These are phyloP conservation scores for Phytophthora cactorum DNA, from an alignment of 352 stramenopile genomes.

Conservation along the genomic window DNA sequence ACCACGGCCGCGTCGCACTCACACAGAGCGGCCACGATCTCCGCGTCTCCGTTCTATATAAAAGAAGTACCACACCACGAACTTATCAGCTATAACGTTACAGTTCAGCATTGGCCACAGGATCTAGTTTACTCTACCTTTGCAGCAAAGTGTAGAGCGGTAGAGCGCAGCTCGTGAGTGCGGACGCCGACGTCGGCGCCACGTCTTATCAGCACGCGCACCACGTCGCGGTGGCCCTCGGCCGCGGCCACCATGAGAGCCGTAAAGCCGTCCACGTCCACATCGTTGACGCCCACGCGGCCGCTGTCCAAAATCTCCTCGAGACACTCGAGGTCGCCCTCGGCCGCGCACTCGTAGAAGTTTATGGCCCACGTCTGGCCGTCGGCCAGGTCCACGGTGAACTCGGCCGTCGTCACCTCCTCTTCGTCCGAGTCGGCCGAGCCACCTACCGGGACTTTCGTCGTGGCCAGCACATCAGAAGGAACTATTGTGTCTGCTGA, in stretches of 20 bases:
- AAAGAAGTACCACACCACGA: not conserved
- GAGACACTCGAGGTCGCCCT: slow-evolving; percentile 70
- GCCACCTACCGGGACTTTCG: slow-evolving; percentile 4
- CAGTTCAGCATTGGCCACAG: not conserved
- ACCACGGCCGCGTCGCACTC: slow-evolving; percentile 57
- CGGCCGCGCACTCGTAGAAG: slow-evolving; percentile 74
- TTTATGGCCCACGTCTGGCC: slow-evolving; percentile 67
- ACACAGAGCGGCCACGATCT: slow-evolving; percentile 78
- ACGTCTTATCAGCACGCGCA: slow-evolving; percentile 58
- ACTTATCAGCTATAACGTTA: slow-evolving; percentile 5
- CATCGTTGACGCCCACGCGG: slow-evolving; percentile 65
- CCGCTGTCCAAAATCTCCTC: slow-evolving; percentile 66
- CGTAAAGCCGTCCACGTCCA: slow-evolving; percentile 87
- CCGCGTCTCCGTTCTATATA: slow-evolving; percentile 61
- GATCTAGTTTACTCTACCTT: slow-evolving; percentile 56
- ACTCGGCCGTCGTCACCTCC: slow-evolving; percentile 68
- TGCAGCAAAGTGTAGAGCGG: slow-evolving; percentile 79
- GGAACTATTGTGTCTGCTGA: slow-evolving; percentile 1
- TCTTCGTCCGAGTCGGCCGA: slow-evolving; percentile 47
- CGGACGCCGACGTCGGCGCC: slow-evolving; percentile 67
- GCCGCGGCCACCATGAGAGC: slow-evolving; percentile 85
- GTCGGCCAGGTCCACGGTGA: slow-evolving; percentile 67
- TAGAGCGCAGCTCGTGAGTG: slow-evolving; percentile 79
- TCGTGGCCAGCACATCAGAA: not conserved
- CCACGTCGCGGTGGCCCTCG: slow-evolving; percentile 68